Conservation (phyloP, 768 basidiomycete species). For the Pulveroboletus sp. region DNA sequence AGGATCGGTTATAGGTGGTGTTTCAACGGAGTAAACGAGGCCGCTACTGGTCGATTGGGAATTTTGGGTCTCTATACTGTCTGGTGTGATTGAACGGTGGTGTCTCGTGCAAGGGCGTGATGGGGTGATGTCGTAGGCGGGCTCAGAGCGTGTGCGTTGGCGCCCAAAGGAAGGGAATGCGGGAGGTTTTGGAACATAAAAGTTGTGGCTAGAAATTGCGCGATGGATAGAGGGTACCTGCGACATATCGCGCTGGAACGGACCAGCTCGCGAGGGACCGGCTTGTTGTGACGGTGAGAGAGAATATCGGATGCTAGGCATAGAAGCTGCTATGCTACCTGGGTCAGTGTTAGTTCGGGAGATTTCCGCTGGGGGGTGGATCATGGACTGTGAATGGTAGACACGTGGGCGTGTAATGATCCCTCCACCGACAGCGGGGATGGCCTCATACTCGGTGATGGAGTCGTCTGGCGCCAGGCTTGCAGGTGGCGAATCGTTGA, state of each 20-base stretch:
- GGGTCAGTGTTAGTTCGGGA: slow-evolving; percentile 37
- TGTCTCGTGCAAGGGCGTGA: slow-evolving; percentile 23
- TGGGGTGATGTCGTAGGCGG: slow-evolving; percentile 18
- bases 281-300: slow-evolving; percentile 8
- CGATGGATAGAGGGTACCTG: slow-evolving; percentile 12
- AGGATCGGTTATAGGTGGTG: slow-evolving; percentile 38
- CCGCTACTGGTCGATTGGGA: slow-evolving; percentile 48
- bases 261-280: slow-evolving; percentile 29
- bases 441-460: slow-evolving; percentile 72
- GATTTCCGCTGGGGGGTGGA: slow-evolving; percentile 41
- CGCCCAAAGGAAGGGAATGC: neutral
- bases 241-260: slow-evolving; percentile 4
- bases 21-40: slow-evolving; percentile 40
- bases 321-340: slow-evolving; percentile 41
- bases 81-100: slow-evolving; percentile 41
- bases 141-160: slow-evolving; percentile 15
- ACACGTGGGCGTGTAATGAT: slow-evolving; percentile 80
- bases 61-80: slow-evolving; percentile 46
- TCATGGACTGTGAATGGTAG: slow-evolving; percentile 79
- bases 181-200: slow-evolving; percentile 8
- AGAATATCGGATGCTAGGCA: neutral
- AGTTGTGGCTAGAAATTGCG: slow-evolving; percentile 19
- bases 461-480: slow-evolving; percentile 41
- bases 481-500: slow-evolving; percentile 42
- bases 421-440: slow-evolving; percentile 91